These are phyloP conservation scores for Phytopythium vexans DNA, from an alignment of 352 stramenopile genomes.

Conservation along the genomic window DNA sequence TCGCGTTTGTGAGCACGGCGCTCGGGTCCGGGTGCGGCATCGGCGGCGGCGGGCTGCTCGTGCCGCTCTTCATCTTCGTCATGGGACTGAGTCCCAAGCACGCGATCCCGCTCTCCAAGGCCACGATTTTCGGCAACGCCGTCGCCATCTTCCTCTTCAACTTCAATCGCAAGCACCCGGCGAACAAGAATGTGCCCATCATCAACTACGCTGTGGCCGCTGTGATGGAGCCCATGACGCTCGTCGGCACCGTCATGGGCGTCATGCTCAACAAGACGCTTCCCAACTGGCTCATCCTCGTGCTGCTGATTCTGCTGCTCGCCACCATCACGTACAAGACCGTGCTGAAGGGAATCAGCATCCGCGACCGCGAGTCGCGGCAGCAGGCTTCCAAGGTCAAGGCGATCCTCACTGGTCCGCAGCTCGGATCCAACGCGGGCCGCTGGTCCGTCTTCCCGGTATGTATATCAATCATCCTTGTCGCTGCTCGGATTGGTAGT, in stretches of 20 bases:
- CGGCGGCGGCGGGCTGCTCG: conserved; percentile 94
- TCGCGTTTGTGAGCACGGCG: conserved; percentile 83
- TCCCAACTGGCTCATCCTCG: conserved; percentile 80
- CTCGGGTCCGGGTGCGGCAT: conserved; percentile 91
- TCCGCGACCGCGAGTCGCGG: conserved; percentile 36
- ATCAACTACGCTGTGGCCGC: conserved; percentile 98
- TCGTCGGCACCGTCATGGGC: conserved; percentile 75
- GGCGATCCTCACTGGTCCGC: conserved; percentile 29
- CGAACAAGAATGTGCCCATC: conserved; percentile 85
- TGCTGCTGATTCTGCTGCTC: conserved; percentile 71
- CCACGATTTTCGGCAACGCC: conserved; percentile 96
- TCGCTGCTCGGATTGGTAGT: too few relatives aligned
- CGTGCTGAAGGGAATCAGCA: conserved; percentile 49
- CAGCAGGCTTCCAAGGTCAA: conserved; percentile 44
- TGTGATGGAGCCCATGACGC: conserved; percentile 95
- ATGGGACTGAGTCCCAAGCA: conserved; percentile 93
- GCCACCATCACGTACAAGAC: conserved; percentile 80
- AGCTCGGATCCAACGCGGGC: conserved; percentile 18
- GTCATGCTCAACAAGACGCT: conserved; percentile 85
- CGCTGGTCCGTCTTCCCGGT: conserved; percentile 74
- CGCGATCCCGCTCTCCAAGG: conserved; percentile 96
- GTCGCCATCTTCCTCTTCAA: conserved; percentile 96
- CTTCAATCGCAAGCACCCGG: conserved; percentile 89
- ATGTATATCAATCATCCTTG: conserved; percentile 4
- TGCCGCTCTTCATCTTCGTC: conserved; percentile 97